Percentiles rank a stretch among this genome's conserved stretches.
These are phyloP conservation scores for Hericium coralloides DNA, from an alignment of 768 basidiomycete genomes.

Conservation along the genomic window DNA sequence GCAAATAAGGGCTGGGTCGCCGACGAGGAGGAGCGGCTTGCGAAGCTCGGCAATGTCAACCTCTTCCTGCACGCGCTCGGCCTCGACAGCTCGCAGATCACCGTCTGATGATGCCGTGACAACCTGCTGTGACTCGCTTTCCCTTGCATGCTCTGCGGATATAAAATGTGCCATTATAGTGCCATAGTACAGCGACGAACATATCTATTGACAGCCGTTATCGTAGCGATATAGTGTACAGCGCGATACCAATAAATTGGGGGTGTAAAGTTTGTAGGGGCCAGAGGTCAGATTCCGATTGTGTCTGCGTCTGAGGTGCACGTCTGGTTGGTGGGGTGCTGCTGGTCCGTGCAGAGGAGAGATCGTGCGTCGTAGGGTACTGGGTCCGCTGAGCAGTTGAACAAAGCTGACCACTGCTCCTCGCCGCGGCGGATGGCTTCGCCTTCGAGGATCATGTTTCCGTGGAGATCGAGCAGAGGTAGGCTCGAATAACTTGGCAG, in stretches of 20 bases:
- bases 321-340: background rate
- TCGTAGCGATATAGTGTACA: background rate
- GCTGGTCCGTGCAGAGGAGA: background rate
- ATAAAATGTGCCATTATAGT: background rate
- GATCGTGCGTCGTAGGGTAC: background rate
- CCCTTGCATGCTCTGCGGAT: background rate
- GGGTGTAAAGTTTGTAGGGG: background rate
- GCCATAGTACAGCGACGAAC: background rate
- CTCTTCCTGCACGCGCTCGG: slow-evolving; percentile 79
- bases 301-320: background rate
- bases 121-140: background rate
- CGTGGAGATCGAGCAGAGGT: slow-evolving; percentile 56
- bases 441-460: slow-evolving; percentile 25
- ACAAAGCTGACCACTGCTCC: background rate
- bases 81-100: slow-evolving; percentile 62
- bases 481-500: slow-evolving; percentile 47
- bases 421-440: slow-evolving; percentile 25
- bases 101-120: slow-evolving; percentile 6
- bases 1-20: slow-evolving; percentile 71
- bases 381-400: background rate
- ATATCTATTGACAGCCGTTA: background rate
- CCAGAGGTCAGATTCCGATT: background rate
- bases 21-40: slow-evolving; percentile 62
- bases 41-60: slow-evolving; percentile 89
- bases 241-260: background rate